Conservation (phyloP, 1,284 basidiomycete genomes). For the Leccinum griseonigrum region DNA sequence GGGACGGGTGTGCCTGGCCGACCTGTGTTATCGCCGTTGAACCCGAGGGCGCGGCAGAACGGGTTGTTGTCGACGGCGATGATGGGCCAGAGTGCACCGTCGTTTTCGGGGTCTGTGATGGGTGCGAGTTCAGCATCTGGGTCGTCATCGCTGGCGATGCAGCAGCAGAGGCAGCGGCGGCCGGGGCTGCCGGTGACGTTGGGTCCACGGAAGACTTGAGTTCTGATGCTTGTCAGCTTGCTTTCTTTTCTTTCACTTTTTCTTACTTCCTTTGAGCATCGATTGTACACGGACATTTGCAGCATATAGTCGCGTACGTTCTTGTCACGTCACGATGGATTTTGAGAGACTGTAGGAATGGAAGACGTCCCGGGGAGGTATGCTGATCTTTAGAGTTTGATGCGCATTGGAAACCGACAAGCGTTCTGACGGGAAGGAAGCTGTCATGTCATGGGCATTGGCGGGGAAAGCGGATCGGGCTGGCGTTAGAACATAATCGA, state of each 20-base stretch:
- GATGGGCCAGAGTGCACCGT: slow-evolving; percentile 24
- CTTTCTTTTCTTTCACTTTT: background rate
- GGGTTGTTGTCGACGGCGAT: slow-evolving; percentile 37
- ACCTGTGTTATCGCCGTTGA: slow-evolving; percentile 63
- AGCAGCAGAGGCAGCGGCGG: slow-evolving; percentile 50
- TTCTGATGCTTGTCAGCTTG: background rate
- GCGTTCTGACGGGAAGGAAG: background rate
- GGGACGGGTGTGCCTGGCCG: slow-evolving; percentile 22
- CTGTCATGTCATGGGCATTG: background rate
- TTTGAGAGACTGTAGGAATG: background rate
- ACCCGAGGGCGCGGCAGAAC: slow-evolving; percentile 60
- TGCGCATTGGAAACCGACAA: background rate
- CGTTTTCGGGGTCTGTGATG: slow-evolving; percentile 9
- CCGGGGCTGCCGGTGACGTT: slow-evolving; percentile 38
- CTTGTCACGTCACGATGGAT: background rate
- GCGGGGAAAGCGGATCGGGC: background rate
- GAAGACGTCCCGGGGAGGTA: background rate
- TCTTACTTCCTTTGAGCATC: background rate
- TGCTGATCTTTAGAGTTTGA: background rate
- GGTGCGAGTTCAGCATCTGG: background rate
- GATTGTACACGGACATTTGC: background rate
- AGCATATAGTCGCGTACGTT: background rate
- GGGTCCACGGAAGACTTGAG: slow-evolving; percentile 28
- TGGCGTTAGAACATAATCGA: background rate
- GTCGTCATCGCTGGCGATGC: slow-evolving; percentile 35